Evolutionary conservation across 495 filamentous ascomycete species (phyloP).

Genomic region (Aspergillus steynii): DNA sequence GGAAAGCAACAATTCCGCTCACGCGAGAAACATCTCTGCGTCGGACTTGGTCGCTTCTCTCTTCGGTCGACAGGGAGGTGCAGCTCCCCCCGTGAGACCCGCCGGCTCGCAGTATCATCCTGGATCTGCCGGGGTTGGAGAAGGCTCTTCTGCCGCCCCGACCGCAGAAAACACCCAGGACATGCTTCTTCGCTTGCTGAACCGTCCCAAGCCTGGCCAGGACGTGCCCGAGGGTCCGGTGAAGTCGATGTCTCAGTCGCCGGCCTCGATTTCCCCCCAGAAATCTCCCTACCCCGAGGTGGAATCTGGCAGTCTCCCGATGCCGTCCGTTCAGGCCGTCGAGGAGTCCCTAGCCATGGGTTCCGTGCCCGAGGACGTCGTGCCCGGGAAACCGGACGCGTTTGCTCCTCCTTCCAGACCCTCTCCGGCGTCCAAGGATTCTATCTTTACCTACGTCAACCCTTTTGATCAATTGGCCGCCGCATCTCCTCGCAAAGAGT

Average conservation of each 20-base stretch:
- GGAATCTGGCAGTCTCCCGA: conserved; percentile 4
- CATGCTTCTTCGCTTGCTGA: conserved; percentile 64
- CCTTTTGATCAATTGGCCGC: conserved; percentile 76
- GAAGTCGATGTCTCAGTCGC: conserved; percentile 14
- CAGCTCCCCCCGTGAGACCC: conserved; percentile 23
- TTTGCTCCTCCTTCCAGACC: conserved; percentile 25
- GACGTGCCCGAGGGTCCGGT: conserved; percentile 13
- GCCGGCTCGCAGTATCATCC: conserved; percentile 19
- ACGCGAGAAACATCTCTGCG: conserved; percentile 57
- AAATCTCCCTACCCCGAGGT: conserved; percentile 17
- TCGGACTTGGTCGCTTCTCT: conserved; percentile 66
- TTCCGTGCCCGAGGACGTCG: conserved; percentile 14
- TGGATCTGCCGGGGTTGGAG: conserved; percentile 29
- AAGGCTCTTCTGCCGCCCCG: conserved; percentile 24
- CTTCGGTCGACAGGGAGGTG: conserved; percentile 40
- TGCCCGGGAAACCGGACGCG: conserved; percentile 33
- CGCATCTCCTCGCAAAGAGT: conserved; percentile 62
- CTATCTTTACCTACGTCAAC: conserved; percentile 74
- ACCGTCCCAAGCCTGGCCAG: conserved; percentile 51
- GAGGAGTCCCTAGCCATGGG: conserved; percentile 20
- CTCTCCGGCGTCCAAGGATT: conserved; percentile 34
- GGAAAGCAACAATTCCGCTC: conserved; percentile 34
- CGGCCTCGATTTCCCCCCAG: conserved; percentile 19
- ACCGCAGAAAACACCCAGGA: conserved; percentile 60
- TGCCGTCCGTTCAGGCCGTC: conserved; percentile 28